phyloP scores from a whole-genome alignment of 805 yeast species.

The Deakozyma indianensis region DNA sequence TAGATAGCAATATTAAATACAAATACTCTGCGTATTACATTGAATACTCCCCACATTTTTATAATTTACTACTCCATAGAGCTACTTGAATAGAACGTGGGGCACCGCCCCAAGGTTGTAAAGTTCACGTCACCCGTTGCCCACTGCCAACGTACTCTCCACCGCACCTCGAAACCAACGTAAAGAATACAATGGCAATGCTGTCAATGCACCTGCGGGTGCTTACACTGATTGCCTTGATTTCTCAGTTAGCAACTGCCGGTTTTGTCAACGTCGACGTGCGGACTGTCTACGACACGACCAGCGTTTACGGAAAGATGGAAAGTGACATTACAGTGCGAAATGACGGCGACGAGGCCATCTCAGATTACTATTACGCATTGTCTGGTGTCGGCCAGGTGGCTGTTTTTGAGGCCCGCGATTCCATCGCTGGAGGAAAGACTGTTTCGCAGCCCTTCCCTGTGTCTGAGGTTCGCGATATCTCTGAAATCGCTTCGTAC shows the following conservation, averaged over 20 bases:
- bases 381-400: conserved; percentile 18
- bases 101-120: too few relatives aligned
- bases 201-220: background rate
- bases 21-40: too few relatives aligned
- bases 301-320: conserved; percentile 53
- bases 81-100: too few relatives aligned
- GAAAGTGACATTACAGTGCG: conserved; percentile 36
- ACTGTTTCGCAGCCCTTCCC: conserved; percentile 18
- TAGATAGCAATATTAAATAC: too few relatives aligned
- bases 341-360: conserved; percentile 45
- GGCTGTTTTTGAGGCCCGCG: conserved; percentile 31
- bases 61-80: too few relatives aligned
- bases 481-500: conserved; percentile 5
- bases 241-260: background rate
- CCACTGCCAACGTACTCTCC: too few relatives aligned
- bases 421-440: conserved; percentile 14
- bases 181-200: background rate
- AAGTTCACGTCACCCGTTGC: too few relatives aligned
- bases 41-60: too few relatives aligned
- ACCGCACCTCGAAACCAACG: background rate
- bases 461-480: conserved; percentile 11
- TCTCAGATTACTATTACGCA: conserved; percentile 30
- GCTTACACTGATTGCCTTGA: background rate
- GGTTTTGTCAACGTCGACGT: conserved; percentile 48
- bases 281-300: conserved; percentile 46